Base-by-base conservation (phyloP, 345 rosid species). In the Eucalyptus sp. region DNA sequence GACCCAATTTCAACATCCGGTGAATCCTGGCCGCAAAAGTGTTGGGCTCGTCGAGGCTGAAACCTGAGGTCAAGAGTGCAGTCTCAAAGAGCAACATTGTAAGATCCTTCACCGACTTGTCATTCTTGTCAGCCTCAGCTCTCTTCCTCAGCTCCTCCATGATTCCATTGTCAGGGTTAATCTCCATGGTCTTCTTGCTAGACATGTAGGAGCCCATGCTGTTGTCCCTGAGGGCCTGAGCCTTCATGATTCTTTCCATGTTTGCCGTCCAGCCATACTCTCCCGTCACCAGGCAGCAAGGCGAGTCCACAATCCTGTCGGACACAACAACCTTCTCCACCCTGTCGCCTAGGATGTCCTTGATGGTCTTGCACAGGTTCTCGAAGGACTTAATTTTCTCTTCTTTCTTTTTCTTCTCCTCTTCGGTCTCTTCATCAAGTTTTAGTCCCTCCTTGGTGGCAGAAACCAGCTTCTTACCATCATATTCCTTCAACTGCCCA, bases 151-250 rank as follows among this genome's bases (percentile, higher is more conserved):
- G 88, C 90, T 97, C 99, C 91, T 97, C 99, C 98, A 96, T 95
- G 58, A 97, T 97, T 3, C 97, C 98, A 83, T 95, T 97, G 89
- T 96, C 99, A 0, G 98, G 98, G 54, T 97, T 97, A 3, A 97
- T 95, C 90, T 95, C 99, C 98, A 97, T 96, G 0, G 99, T 97
- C 89, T 96, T 96, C 96, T 97, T 97, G 92, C 96, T 94, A 1
- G 99, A 97, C 99, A 97, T 97, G 90, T 97, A 97, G 4, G 97
- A 93, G 8, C 97, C n/a, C 98, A 96, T 95, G 95, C 97, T 97
- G 91, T n/a, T 95, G 66, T 97, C 98, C 88, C 99, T 94, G 91
- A 97, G 44, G 5, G 98, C 97, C 88, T 97, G 98, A 0, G 99
- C 99, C 91, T 95, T 97, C 98, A 97, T 97, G 17, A 97, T 96